Evolutionary conservation across 1,284 basidiomycete species (phyloP), one percentile per base, ranked within the genome.

Genomic region (Cutaneotrichosporon daszewskae): DNA sequence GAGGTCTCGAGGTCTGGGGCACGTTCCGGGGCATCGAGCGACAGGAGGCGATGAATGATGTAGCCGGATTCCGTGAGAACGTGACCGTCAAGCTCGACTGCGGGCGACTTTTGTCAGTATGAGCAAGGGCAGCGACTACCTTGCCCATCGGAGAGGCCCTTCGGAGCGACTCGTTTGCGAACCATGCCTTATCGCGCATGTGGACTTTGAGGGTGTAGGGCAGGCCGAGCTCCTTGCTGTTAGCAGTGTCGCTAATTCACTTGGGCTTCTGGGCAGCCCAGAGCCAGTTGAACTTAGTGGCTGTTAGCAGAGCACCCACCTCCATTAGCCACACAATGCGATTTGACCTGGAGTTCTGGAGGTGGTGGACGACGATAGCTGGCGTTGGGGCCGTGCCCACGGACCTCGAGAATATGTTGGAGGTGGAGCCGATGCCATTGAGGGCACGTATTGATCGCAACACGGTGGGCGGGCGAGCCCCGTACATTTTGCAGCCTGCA

Each of bases 141-240:
- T 58, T 57, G 32, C 65, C 66, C 5, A 66, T 47, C 1, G 62
- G 57, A 1, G 43, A 46, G 25, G 62, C 51, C 11, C 54, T 26
- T 13, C 45, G 37, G 9, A 69, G 53, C 6, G 49, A 48, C 5
- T 47, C 40, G 14, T 62, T 58, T 3, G 62, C 64, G 6, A 35
- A 25, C 10, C 53, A 37, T 4, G 35, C 47, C 9, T 54, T 47
- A 3, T 31, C 31, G 14, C 66, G 54, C 37, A 52, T 55, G 49
- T 66, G 58, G 8, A 62, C 64, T 23, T 53, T 45, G 42, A 67
- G 60, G 7, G 53, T 45, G 49, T 68, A 68, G 2, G 53, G 54
- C 5, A 62, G 49, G 14, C 49, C 43, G 17, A 64, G 55, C 40
- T 67, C 66, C 48, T 55, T 28, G 17, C 3, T n/a, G 35, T 45